Percentiles rank a stretch among this genome's conserved stretches.
phyloP scores from a whole-genome alignment of 2,329 filamentous ascomycete genomes.

The Diaporthe sp. region DNA sequence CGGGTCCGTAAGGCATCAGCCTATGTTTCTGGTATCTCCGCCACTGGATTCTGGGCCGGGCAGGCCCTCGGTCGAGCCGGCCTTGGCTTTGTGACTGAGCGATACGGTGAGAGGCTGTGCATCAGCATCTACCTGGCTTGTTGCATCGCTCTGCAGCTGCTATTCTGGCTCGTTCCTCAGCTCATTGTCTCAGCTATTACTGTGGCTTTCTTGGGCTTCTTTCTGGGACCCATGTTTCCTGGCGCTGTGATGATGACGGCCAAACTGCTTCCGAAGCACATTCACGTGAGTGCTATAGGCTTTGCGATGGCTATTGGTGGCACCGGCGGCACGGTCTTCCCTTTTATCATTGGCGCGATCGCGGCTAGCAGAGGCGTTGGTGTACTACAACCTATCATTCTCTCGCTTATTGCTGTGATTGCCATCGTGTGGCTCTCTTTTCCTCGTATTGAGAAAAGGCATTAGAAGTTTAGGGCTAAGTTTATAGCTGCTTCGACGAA shows the following conservation, averaged over 20 bases:
- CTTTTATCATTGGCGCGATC: conserved; percentile 78
- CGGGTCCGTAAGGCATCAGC: conserved; percentile 75
- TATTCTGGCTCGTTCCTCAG: conserved; percentile 86
- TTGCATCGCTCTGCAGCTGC: conserved; percentile 74
- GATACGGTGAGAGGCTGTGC: conserved; percentile 78
- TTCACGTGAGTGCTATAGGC: conserved; percentile 85
- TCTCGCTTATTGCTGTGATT: conserved; percentile 62
- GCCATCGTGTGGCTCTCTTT: conserved; percentile 57
- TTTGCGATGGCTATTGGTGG: conserved; percentile 85
- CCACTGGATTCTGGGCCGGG: conserved; percentile 88
- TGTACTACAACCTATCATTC: conserved; percentile 68
- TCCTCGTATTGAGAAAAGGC: background rate
- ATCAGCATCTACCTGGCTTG: conserved; percentile 74
- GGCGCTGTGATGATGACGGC: conserved; percentile 80
- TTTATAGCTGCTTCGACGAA: no score
- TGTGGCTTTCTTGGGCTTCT: conserved; percentile 81
- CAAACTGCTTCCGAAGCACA: conserved; percentile 78
- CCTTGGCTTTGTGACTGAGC: conserved; percentile 82
- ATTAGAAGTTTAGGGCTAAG: background rate
- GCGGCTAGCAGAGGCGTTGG: conserved; percentile 69
- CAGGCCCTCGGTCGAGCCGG: conserved; percentile 80
- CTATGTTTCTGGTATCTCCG: conserved; percentile 81
- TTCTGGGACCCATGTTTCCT: conserved; percentile 84
- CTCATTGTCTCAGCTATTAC: conserved; percentile 81
- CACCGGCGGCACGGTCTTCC: conserved; percentile 76